Base-by-base conservation (phyloP, 2,329 filamentous ascomycete genomes). In the Phialocephala sp. region DNA sequence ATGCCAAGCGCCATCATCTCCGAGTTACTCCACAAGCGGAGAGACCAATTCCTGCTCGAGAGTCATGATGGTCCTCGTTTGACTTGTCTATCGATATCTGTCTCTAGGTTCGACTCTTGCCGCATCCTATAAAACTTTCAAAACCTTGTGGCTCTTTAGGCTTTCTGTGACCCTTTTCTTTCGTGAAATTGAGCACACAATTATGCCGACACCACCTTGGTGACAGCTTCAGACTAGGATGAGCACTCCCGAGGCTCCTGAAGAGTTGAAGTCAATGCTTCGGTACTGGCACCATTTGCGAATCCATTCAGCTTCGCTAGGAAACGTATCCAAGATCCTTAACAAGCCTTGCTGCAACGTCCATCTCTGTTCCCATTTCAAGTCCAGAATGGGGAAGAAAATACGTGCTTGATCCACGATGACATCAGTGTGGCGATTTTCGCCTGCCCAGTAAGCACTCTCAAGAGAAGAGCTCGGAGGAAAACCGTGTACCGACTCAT, bases 21-120 rank as follows among this genome's bases (percentile, higher is more conserved):
- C 54, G 36, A 18, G 37, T 56, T 14, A 56, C 54, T 14, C 54
- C 54, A 37, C 54, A 56, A 56, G 54, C 54, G 5, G 54, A 56
- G n/a, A 6, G 36, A 14, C 54, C 54, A 12, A 56, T 56, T 39
- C 54, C 54, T n/a, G 54, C 55, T 54, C 50, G 50, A n/a, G 24
- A 54, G 24, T 15, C 50, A 15, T 52, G 11, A 52, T 52, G n/a
- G 3, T 20, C 27, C 6, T 6, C 6, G 8, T 14, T 8, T 12
- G n/a, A 45, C 43, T 3, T n/a, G 15, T 45, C 2, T 12, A 4
- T 41, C 4, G 15, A 18, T 12, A 14, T 41, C 37, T 3, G 3
- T 45, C n/a, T 45, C n/a, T 45, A 18, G 18, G n/a, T 3, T 8
- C 8, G 18, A 20, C 4, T 20, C n/a, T 41, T 45, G 18, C n/a